phyloP scores from a whole-genome alignment of 345 rosid genomes.

The Mercurialis annua region DNA sequence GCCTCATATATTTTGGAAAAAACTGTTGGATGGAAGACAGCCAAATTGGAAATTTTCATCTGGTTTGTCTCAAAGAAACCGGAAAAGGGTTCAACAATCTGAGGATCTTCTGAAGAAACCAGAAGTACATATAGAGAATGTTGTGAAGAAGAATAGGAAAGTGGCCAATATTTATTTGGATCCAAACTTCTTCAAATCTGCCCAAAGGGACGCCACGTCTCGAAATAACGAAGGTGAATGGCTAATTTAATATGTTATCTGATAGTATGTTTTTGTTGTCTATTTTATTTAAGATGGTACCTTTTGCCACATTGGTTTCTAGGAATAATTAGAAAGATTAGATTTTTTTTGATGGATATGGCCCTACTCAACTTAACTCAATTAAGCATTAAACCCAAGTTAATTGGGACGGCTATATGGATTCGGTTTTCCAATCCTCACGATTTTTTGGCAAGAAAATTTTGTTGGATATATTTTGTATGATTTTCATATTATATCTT shows the following conservation, averaged over 20 bases:
- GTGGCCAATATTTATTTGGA: conserved; percentile 29
- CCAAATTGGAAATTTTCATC: conserved; percentile 70
- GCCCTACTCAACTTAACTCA: too few species aligned
- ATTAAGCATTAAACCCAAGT: too few species aligned
- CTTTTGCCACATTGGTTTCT: background rate
- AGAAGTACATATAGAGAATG: conserved; percentile 32
- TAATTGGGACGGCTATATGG: too few species aligned
- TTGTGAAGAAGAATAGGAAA: conserved; percentile 57
- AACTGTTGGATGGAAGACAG: conserved; percentile 50
- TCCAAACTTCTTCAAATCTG: conserved; percentile 26
- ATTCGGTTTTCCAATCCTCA: too few species aligned
- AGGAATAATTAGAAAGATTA: background rate
- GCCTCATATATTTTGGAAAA: conserved; percentile 71
- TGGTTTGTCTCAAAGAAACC: conserved; percentile 51
- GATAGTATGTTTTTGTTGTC: background rate
- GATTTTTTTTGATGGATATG: background rate
- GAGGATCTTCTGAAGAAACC: conserved; percentile 28
- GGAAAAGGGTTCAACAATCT: conserved; percentile 54
- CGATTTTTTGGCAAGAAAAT: too few species aligned
- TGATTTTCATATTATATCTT: conserved; percentile 5
- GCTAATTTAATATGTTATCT: conserved; percentile 17
- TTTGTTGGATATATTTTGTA: too few species aligned
- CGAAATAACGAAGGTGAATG: conserved; percentile 45
- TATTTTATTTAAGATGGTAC: background rate
- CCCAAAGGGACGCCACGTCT: conserved; percentile 21